phyloP scores from a whole-genome alignment of 257 asterid species.

The Gynochthodes officinalis region DNA sequence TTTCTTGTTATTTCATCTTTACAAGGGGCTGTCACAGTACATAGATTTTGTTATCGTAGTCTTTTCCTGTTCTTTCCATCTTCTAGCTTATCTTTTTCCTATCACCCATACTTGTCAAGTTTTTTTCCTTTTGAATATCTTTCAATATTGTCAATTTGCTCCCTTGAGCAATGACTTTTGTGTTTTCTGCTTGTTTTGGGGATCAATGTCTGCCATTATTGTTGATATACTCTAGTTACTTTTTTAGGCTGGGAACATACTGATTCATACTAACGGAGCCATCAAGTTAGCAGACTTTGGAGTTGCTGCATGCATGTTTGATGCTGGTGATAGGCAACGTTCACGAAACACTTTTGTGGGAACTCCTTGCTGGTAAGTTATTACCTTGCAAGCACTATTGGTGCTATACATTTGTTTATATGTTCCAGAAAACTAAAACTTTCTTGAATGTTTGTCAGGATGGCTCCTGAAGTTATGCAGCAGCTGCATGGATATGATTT shows the following conservation, averaged over 20 bases:
- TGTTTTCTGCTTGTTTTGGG: slow-evolving; percentile 4
- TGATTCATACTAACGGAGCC: slow-evolving; percentile 74
- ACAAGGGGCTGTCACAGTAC: neutral
- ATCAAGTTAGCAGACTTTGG: slow-evolving; percentile 97
- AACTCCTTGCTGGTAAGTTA: slow-evolving; percentile 92
- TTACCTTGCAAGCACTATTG: neutral
- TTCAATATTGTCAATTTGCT: neutral
- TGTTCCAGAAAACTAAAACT: neutral
- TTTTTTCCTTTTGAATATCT: neutral
- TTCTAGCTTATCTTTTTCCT: neutral
- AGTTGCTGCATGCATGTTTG: slow-evolving; percentile 96
- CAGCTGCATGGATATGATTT: slow-evolving; percentile 98
- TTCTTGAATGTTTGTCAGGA: slow-evolving; percentile 49
- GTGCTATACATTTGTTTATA: neutral
- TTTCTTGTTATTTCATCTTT: neutral
- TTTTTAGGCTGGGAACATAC: slow-evolving; percentile 93
- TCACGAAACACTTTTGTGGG: slow-evolving; percentile 98
- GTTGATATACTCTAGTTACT: slow-evolving; percentile 10
- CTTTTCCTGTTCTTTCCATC: neutral
- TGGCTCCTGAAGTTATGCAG: slow-evolving; percentile 99
- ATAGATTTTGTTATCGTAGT: neutral
- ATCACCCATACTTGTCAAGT: neutral
- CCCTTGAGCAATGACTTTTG: neutral
- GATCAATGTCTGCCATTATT: neutral
- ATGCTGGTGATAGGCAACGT: slow-evolving; percentile 95